These are phyloP conservation scores for Stemphylium beticola DNA, from an alignment of 2,329 filamentous ascomycete genomes.

Conservation along the genomic window DNA sequence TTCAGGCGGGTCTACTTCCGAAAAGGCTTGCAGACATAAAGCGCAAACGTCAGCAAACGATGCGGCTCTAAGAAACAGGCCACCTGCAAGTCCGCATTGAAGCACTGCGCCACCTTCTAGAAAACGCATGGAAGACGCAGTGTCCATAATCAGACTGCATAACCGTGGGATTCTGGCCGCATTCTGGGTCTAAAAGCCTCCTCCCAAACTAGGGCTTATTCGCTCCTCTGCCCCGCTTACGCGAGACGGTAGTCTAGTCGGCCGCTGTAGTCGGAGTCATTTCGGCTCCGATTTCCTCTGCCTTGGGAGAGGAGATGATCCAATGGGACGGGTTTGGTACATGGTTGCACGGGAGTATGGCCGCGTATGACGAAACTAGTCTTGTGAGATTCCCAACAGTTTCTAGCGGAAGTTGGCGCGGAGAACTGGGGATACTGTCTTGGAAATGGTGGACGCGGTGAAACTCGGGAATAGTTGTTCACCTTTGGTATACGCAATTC, in stretches of 20 bases:
- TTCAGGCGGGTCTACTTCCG: too few relatives aligned
- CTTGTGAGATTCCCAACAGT: too few relatives aligned
- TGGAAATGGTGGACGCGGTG: too few relatives aligned
- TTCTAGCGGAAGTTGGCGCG: too few relatives aligned
- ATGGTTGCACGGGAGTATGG: neutral
- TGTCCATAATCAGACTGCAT: too few relatives aligned
- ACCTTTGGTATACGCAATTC: too few relatives aligned
- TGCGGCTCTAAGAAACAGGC: neutral
- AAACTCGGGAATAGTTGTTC: too few relatives aligned
- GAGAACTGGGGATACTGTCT: too few relatives aligned
- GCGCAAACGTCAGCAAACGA: neutral
- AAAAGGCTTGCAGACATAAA: too few relatives aligned
- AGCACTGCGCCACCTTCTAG: constrained; percentile 2
- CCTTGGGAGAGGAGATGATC: too few relatives aligned
- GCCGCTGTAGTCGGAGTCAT: neutral
- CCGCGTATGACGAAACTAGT: neutral
- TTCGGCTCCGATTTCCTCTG: constrained; percentile 1
- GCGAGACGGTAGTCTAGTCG: neutral
- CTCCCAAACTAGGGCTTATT: neutral
- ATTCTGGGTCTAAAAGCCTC: neutral
- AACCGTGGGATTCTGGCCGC: neutral
- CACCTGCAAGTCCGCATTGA: neutral
- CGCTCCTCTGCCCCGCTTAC: neutral
- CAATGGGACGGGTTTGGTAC: neutral
- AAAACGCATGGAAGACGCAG: neutral